These are phyloP conservation scores for Phytophthora pinifolia DNA, from an alignment of 352 stramenopile species.

Conservation along the genomic window DNA sequence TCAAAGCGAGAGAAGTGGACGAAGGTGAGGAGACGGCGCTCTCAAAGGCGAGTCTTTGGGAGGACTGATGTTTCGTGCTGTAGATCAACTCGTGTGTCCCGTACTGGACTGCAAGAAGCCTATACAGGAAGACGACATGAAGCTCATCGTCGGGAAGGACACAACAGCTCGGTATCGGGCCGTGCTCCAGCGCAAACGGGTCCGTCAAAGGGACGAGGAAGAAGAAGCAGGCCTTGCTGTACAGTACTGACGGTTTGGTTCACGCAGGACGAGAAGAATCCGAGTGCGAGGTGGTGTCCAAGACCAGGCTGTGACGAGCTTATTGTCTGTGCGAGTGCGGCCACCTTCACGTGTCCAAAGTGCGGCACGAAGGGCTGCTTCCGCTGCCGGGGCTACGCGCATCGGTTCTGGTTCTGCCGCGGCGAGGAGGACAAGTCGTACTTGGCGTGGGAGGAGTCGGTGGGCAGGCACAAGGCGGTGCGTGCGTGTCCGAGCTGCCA, in stretches of 20 bases:
- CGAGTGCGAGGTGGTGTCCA: constrained; percentile 71
- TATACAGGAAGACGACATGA: constrained; percentile 42
- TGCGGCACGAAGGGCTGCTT: constrained; percentile 63
- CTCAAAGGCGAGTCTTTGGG: not conserved
- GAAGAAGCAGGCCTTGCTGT: not conserved
- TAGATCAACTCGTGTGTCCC: constrained; percentile 71
- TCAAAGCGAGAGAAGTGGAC: constrained; percentile 58
- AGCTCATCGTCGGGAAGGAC: constrained; percentile 28
- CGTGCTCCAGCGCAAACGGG: constrained; percentile 54
- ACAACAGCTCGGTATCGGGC: constrained; percentile 29
- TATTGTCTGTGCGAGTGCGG: constrained; percentile 51
- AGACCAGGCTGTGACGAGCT: constrained; percentile 57
- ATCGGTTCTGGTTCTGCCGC: constrained; percentile 63
- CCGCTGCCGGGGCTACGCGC: constrained; percentile 48
- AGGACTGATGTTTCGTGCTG: constrained; percentile 9
- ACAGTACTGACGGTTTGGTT: not conserved
- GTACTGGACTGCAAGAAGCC: constrained; percentile 48
- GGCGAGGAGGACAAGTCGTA: constrained; percentile 56
- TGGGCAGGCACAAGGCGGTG: constrained; percentile 51
- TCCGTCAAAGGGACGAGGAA: constrained; percentile 27
- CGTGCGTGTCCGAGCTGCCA: constrained; percentile 58
- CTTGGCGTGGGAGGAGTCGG: constrained; percentile 54
- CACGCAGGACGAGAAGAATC: constrained; percentile 67
- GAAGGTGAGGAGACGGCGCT: constrained; percentile 33
- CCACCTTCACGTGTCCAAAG: constrained; percentile 62